A percentile compares a stretch with the other conserved stretches of the same genome.
Conservation (phyloP, 2,329 filamentous ascomycete species). For the Hypomyces perniciosus region DNA sequence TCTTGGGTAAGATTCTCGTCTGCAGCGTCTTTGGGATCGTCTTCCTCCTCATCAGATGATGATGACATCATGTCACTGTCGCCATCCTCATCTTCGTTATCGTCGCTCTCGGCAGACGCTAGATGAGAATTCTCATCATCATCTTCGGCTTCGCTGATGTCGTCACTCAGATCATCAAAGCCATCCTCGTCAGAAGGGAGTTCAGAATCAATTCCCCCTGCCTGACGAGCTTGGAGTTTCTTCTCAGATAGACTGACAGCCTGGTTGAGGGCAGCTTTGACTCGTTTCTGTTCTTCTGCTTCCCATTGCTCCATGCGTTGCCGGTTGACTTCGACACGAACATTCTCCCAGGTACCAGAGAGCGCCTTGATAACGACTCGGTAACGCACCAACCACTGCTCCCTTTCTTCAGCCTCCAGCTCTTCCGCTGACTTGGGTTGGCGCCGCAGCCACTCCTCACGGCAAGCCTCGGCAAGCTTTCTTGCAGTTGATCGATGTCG, state of each 20-base stretch:
- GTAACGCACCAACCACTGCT: constrained; percentile 62
- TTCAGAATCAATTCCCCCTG: constrained; percentile 49
- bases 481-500: constrained; percentile 74
- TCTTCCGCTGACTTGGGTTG: constrained; percentile 76
- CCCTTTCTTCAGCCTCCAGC: constrained; percentile 69
- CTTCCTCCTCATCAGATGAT: constrained; percentile 57
- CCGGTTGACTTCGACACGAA: constrained; percentile 55
- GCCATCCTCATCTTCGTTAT: constrained; percentile 27
- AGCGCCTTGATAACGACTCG: constrained; percentile 60
- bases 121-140: constrained; percentile 28
- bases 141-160: constrained; percentile 33
- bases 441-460: constrained; percentile 66
- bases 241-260: constrained; percentile 66
- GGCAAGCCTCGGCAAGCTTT: constrained; percentile 69
- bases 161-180: constrained; percentile 43
- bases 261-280: constrained; percentile 64
- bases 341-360: constrained; percentile 58
- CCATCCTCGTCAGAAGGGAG: constrained; percentile 38
- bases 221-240: constrained; percentile 57
- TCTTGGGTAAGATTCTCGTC: constrained; percentile 65
- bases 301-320: constrained; percentile 57
- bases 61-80: constrained; percentile 54
- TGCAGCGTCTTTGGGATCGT: constrained; percentile 45
- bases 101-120: constrained; percentile 26
- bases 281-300: constrained; percentile 56